A percentile compares a stretch with the other conserved stretches of the same genome.
Evolutionary conservation across 805 yeast species (phyloP).

Genomic region (Zygosaccharomyces bailii): DNA sequence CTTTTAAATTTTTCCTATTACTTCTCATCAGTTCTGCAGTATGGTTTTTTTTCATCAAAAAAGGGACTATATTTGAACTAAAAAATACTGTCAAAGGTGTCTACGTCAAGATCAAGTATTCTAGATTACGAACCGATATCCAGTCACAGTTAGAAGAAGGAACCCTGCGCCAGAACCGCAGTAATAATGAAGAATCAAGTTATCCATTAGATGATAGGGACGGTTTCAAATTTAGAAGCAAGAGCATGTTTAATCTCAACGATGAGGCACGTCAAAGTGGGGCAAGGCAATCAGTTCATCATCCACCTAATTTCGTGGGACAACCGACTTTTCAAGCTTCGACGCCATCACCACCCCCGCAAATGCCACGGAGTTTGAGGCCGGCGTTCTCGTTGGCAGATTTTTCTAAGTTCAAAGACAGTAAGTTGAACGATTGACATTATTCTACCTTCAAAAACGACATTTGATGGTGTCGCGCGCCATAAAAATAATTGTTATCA

Average conservation of each 20-base stretch:
- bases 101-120: slow-evolving; percentile 11
- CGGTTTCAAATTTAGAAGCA: slow-evolving; percentile 27
- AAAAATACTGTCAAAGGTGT: slow-evolving; percentile 6
- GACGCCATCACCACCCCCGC: slow-evolving; percentile 10
- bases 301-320: not conserved
- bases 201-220: slow-evolving; percentile 13
- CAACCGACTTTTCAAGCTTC: slow-evolving; percentile 9
- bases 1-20: slow-evolving; percentile 9
- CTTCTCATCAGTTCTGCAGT: slow-evolving; percentile 5
- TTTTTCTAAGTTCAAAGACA: slow-evolving; percentile 29
- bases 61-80: not conserved
- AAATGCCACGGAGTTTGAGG: slow-evolving; percentile 15
- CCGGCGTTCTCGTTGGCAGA: slow-evolving; percentile 31
- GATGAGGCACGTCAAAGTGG: slow-evolving; percentile 9
- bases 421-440: slow-evolving; percentile 15
- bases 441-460: not conserved
- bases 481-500: not conserved
- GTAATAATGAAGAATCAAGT: slow-evolving; percentile 5
- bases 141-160: slow-evolving; percentile 21
- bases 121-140: slow-evolving; percentile 13
- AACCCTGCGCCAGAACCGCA: slow-evolving; percentile 5
- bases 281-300: slow-evolving; percentile 7
- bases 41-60: slow-evolving; percentile 5
- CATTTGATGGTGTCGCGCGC: not conserved
- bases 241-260: slow-evolving; percentile 30